Evolutionary conservation across 2,329 filamentous ascomycete genomes (phyloP).

Genomic region (Pseudonectria foliicola): DNA sequence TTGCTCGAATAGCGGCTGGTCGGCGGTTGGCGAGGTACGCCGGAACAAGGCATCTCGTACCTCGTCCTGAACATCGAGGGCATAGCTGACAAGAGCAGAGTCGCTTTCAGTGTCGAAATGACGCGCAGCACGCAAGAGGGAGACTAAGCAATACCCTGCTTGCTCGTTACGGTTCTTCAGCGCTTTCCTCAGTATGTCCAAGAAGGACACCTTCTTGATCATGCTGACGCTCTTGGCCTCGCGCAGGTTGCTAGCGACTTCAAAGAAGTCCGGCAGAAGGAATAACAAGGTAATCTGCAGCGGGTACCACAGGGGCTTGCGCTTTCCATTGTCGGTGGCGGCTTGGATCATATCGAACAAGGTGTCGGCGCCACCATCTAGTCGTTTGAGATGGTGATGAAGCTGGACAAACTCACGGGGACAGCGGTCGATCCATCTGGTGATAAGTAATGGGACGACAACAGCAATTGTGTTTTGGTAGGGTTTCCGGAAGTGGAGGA

Average conservation of each 20-base stretch:
- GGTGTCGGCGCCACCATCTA: constrained; percentile 60
- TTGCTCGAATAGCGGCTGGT: constrained; percentile 50
- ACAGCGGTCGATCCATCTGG: constrained; percentile 58
- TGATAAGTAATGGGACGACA: constrained; percentile 55
- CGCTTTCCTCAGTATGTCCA: constrained; percentile 56
- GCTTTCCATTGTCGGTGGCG: constrained; percentile 49
- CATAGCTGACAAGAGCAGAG: constrained; percentile 57
- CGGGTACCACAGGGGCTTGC: constrained; percentile 51
- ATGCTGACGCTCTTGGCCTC: constrained; percentile 56
- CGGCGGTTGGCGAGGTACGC: constrained; percentile 38
- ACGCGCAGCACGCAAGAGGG: constrained; percentile 53
- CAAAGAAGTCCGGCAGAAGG: constrained; percentile 61
- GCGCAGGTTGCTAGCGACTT: constrained; percentile 60
- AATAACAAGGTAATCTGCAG: constrained; percentile 57
- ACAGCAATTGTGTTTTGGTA: constrained; percentile 59
- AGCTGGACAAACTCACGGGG: constrained; percentile 58
- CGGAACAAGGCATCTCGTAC: constrained; percentile 59
- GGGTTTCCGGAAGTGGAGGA: constrained; percentile 56
- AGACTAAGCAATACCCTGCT: constrained; percentile 59
- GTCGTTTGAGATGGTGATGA: constrained; percentile 51
- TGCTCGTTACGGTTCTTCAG: constrained; percentile 59
- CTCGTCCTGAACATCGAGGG: constrained; percentile 63
- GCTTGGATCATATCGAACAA: constrained; percentile 63
- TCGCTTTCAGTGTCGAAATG: constrained; percentile 59
- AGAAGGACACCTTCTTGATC: constrained; percentile 58